Conservation (phyloP, 225 moss, liverwort and hornwort species). For the Polytrichum commune region DNA sequence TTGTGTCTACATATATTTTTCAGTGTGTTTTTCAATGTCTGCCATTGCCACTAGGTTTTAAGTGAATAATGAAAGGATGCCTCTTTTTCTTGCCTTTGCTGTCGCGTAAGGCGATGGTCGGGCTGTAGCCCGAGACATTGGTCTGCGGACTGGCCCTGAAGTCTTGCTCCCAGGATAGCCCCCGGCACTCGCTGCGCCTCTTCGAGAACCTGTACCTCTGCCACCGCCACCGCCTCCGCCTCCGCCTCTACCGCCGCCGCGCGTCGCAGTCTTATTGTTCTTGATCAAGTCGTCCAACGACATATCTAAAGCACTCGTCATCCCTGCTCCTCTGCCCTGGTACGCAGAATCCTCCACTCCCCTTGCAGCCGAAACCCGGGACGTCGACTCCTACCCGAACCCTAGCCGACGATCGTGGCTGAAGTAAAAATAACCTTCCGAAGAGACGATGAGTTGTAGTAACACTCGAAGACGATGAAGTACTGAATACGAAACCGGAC, state of each 20-base stretch:
- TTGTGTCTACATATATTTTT: constrained; percentile 38
- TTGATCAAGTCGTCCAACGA: constrained; percentile 99
- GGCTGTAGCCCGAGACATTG: constrained; percentile 78
- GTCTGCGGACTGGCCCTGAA: constrained; percentile 90
- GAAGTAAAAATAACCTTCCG: not conserved
- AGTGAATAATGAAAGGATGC: constrained; percentile 74
- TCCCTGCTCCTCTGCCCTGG: constrained; percentile 20
- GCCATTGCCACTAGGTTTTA: constrained; percentile 79
- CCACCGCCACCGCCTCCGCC: constrained; percentile 65
- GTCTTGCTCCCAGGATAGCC: constrained; percentile 77
- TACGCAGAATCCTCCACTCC: not conserved
- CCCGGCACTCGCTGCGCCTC: constrained; percentile 64
- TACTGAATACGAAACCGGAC: too few relatives aligned
- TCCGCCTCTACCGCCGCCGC: constrained; percentile 57
- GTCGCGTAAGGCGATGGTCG: constrained; percentile 99
- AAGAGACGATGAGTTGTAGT: too few relatives aligned
- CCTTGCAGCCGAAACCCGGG: constrained; percentile 2
- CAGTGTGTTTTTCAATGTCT: constrained; percentile 55
- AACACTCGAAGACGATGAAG: too few relatives aligned
- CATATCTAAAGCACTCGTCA: constrained; percentile 98
- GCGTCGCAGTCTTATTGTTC: constrained; percentile 92
- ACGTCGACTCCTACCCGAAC: not conserved
- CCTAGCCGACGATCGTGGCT: not conserved
- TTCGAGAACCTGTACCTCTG: constrained; percentile 59
- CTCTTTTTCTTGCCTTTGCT: constrained; percentile 96